Evolutionary conservation across 306 rosid genomes (phyloP).

Genomic region (Cucumis sativus): Cucumber_9930_V3 NC_026655.2:2049501-2050000

Average conservation of each 20-base stretch:
- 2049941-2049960: slow-evolving; percentile 19
- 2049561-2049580: too few relatives aligned
- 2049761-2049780: background rate
- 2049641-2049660: background rate
- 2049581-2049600: background rate
- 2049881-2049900: background rate
- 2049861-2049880: background rate
- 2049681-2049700: background rate
- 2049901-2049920: background rate
- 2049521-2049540: too few relatives aligned
- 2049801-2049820: background rate
- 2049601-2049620: background rate
- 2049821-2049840: background rate
- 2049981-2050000: background rate
- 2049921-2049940: slow-evolving; percentile 25
- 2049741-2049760: background rate
- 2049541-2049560: too few relatives aligned
- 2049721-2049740: background rate
- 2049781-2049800: background rate
- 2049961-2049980: background rate
- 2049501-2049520: too few relatives aligned
- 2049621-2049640: background rate
- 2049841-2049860: background rate
- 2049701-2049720: background rate
- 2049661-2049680: background rate